Conservation (phyloP, 257 asterid genomes). For the Knoxia roxburghii region DNA sequence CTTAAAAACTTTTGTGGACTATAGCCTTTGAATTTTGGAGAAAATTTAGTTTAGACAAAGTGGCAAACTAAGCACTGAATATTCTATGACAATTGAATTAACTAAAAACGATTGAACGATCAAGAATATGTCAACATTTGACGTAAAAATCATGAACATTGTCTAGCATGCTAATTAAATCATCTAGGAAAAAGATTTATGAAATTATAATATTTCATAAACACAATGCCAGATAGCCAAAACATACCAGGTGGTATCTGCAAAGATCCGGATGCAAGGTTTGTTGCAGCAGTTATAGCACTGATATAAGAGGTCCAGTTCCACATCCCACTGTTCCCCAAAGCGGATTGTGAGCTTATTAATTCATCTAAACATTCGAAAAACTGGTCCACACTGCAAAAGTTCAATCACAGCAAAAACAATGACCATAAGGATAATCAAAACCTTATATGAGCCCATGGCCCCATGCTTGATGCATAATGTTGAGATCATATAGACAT, state of each 20-base stretch:
- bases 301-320: conserved; percentile 95
- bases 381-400: conserved; percentile 93
- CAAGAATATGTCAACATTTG: no score
- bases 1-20: no score
- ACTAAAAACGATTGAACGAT: no score
- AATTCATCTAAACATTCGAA: conserved; percentile 95
- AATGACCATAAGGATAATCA: conserved; percentile 20
- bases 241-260: conserved; percentile 68
- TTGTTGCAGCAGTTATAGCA: conserved; percentile 94
- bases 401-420: conserved; percentile 13
- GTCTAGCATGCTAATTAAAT: background rate
- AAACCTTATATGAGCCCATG: conserved; percentile 1
- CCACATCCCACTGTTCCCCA: conserved; percentile 96
- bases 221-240: background rate
- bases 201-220: background rate
- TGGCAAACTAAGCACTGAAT: no score
- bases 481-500: background rate
- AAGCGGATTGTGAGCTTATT: conserved; percentile 86
- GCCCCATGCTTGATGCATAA: background rate
- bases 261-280: conserved; percentile 92
- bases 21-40: no score
- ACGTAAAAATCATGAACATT: background rate
- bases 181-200: background rate
- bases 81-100: no score
- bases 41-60: no score